Percentiles rank a stretch among this genome's conserved stretches.
These are phyloP conservation scores for Polytrichum formosum DNA, from an alignment of 225 moss, liverwort and hornwort species.

Conservation along the genomic window DNA sequence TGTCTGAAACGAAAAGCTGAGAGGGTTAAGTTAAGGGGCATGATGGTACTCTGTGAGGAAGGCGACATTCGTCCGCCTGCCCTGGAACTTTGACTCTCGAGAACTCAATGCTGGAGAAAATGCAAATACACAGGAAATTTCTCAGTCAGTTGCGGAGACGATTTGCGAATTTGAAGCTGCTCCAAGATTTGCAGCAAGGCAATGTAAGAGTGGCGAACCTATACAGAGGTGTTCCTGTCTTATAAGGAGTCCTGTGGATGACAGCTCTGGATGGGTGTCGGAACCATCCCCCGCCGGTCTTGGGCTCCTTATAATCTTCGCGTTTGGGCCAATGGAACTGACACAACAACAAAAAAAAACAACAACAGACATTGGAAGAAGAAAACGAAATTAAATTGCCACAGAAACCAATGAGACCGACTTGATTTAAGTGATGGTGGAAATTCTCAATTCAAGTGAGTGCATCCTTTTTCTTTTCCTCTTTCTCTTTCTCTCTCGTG, in stretches of 20 bases:
- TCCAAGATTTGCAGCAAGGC: background rate
- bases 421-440: no score
- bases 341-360: no score
- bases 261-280: conserved; percentile 31
- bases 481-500: background rate
- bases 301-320: conserved; percentile 25
- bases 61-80: conserved; percentile 9
- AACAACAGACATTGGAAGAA: background rate
- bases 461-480: no score
- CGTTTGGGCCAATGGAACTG: background rate
- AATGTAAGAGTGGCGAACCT: conserved; percentile 17
- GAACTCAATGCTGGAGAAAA: conserved; percentile 40
- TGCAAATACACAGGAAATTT: background rate
- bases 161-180: background rate
- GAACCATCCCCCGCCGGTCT: conserved; percentile 50
- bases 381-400: background rate
- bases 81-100: conserved; percentile 37
- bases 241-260: conserved; percentile 24
- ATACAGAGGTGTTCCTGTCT: conserved; percentile 30
- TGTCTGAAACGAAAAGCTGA: no score
- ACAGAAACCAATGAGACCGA: background rate
- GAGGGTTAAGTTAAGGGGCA: background rate
- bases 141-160: background rate
- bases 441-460: no score
- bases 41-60: conserved; percentile 1